Evolutionary conservation across 768 basidiomycete genomes (phyloP).

Genomic region (Boletus insuetus): DNA sequence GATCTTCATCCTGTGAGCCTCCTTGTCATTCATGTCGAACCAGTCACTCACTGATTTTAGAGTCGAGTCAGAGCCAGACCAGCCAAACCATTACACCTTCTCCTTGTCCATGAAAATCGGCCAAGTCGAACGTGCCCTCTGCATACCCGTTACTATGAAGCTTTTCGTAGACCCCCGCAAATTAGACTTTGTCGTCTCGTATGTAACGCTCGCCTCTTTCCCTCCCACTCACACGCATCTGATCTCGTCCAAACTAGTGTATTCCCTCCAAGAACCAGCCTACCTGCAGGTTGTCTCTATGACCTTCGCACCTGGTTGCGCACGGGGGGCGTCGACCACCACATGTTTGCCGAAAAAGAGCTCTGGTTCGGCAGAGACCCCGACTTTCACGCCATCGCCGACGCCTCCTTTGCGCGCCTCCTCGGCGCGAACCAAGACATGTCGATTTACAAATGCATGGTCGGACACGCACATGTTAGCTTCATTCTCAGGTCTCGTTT

Average conservation of each 20-base stretch:
- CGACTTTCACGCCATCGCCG: conserved; percentile 55
- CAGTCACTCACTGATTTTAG: conserved; percentile 19
- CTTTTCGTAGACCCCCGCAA: conserved; percentile 51
- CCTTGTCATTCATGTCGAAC: neutral
- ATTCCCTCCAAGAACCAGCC: conserved; percentile 56
- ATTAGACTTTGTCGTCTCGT: conserved; percentile 66
- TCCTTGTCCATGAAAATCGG: conserved; percentile 53
- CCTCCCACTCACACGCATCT: neutral
- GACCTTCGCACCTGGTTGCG: conserved; percentile 65
- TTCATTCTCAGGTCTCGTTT: conserved; percentile 50
- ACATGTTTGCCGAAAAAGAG: conserved; percentile 61
- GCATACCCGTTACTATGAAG: conserved; percentile 44
- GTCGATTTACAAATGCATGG: conserved; percentile 52
- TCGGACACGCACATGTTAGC: conserved; percentile 55
- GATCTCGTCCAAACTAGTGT: conserved; percentile 34
- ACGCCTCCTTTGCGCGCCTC: conserved; percentile 54
- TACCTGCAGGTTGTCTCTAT: conserved; percentile 53
- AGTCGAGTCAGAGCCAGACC: conserved; percentile 27
- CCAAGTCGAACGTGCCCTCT: conserved; percentile 52
- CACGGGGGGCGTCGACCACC: conserved; percentile 55
- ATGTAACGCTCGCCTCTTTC: conserved; percentile 14
- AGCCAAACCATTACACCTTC: conserved; percentile 44
- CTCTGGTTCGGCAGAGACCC: conserved; percentile 67
- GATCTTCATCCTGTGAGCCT: conserved; percentile 51
- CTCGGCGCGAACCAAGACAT: conserved; percentile 41